Base-by-base conservation (phyloP, 495 filamentous ascomycete species). In the Penicillium robsamsonii region DNA sequence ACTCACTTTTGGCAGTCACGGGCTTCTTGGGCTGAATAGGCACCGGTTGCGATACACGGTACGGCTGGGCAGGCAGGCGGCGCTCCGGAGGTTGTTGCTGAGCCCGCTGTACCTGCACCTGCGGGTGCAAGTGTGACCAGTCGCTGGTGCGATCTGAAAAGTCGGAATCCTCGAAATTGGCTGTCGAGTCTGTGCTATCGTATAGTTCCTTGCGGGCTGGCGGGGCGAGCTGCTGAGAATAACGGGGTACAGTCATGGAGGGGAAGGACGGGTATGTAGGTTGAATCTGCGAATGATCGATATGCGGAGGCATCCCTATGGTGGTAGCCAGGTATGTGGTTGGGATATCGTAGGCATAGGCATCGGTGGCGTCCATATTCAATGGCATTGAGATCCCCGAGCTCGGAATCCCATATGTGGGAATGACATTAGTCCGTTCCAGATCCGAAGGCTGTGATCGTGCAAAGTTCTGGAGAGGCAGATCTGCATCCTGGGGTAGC, bases 1-100 rank as follows among this genome's bases (percentile, higher is more conserved):
- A 63, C 71, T 63, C 54, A 75, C 73, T 57, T 64, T 65, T 68
- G 35, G 40, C 30, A 50, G 58, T 41, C 11, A 51, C 57, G 7
- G 68, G 56, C 50, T 67, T 65, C 45, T 74, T 75, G 2, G 73
- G 73, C 41, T 74, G 70, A 40, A 75, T 75, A 2, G 65, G 58
- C 4, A 67, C 58, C 5, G 65, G 67, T 42, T 64, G 67, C 13
- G 48, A 41, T 17, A 53, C 41, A 12, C 70, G 69, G 38, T 67
- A 52, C 0, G 57, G 29, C 29, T 31, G 27, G 13, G 58, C 45
- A 7, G 65, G 37, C 11, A 57, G 40, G 38, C 60, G 67, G 29
- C 53, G 49, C 25, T 62, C 64, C 24, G 60, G 69, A 27, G 25
- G 15, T 13, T 51, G 35, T 20, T 24, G 49, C n/a, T 44, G 47